Conservation (phyloP, 306 rosid species). For the Dryas octopetala region DNA sequence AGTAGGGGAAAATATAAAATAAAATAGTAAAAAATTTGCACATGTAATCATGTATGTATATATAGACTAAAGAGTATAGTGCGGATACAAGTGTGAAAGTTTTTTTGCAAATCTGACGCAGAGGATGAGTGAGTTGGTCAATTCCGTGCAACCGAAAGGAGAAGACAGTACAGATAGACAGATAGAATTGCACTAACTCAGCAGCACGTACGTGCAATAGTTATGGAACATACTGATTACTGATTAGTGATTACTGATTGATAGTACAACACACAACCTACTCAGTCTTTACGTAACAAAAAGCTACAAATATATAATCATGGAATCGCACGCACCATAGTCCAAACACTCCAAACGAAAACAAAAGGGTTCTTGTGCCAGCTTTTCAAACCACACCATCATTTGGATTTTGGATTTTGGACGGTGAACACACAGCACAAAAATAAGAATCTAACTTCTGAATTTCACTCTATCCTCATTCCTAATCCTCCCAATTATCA, state of each 20-base stretch:
- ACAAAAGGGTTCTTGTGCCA: neutral
- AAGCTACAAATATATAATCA: constrained; percentile 1
- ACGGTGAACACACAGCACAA: no score
- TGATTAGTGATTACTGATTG: no score
- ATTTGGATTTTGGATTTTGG: constrained; percentile 19
- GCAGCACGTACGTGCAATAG: neutral
- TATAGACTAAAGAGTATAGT: neutral
- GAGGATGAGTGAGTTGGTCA: neutral
- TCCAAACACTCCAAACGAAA: neutral
- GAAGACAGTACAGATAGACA: constrained; percentile 33
- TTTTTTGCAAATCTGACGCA: constrained; percentile 3
- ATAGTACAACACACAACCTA: neutral
- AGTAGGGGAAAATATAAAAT: no score
- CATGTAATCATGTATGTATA: no score
- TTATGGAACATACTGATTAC: no score
- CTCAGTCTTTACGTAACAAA: neutral
- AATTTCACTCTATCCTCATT: neutral
- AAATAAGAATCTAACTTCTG: constrained; percentile 7
- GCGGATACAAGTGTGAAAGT: constrained; percentile 1
- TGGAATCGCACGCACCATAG: constrained; percentile 26
- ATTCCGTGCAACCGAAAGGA: constrained; percentile 17
- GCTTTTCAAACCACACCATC: constrained; percentile 23
- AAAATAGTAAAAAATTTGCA: no score
- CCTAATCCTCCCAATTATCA: no score
- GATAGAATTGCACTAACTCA: constrained; percentile 31